Conservation (phyloP, 2,329 filamentous ascomycete genomes). For the Ophiocordyceps robertsii region DNA sequence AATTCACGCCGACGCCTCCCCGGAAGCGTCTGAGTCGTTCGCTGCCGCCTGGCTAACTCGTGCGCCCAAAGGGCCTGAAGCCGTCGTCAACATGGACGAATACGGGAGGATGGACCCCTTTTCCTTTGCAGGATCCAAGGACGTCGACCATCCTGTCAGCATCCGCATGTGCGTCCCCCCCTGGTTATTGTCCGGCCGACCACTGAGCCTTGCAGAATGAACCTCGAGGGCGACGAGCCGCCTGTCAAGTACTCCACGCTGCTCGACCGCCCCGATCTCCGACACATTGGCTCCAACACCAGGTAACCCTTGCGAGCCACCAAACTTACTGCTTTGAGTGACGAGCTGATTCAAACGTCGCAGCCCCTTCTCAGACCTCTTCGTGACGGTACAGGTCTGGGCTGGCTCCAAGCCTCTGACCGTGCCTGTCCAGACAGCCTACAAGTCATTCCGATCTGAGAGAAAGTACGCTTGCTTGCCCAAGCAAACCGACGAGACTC, state of each 20-base stretch:
- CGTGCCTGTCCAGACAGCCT: constrained; percentile 81
- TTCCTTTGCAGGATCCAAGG: constrained; percentile 83
- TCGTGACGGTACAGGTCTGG: constrained; percentile 87
- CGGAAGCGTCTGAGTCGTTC: no score
- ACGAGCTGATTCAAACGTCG: constrained; percentile 1
- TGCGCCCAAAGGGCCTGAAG: constrained; percentile 15
- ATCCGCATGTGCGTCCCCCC: constrained; percentile 43
- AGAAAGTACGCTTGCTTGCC: constrained; percentile 31
- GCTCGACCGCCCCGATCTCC: constrained; percentile 63
- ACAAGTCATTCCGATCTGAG: constrained; percentile 75
- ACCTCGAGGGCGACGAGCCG: constrained; percentile 31
- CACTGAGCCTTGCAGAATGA: constrained; percentile 21
- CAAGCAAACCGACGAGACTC: neutral
- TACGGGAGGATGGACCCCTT: constrained; percentile 72
- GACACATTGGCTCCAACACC: constrained; percentile 77
- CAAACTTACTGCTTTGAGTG: no score
- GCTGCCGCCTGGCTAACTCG: neutral
- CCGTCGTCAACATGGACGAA: constrained; percentile 17
- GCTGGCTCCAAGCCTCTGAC: constrained; percentile 91
- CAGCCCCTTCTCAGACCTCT: constrained; percentile 75
- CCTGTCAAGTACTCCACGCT: constrained; percentile 49
- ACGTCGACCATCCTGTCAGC: constrained; percentile 60
- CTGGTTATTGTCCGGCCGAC: constrained; percentile 7
- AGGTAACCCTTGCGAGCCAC: constrained; percentile 32
- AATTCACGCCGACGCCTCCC: no score